Percentiles rank a stretch among this genome's conserved stretches.
These are phyloP conservation scores for Saitoella complicata DNA, from an alignment of 805 yeast genomes.

Conservation along the genomic window DNA sequence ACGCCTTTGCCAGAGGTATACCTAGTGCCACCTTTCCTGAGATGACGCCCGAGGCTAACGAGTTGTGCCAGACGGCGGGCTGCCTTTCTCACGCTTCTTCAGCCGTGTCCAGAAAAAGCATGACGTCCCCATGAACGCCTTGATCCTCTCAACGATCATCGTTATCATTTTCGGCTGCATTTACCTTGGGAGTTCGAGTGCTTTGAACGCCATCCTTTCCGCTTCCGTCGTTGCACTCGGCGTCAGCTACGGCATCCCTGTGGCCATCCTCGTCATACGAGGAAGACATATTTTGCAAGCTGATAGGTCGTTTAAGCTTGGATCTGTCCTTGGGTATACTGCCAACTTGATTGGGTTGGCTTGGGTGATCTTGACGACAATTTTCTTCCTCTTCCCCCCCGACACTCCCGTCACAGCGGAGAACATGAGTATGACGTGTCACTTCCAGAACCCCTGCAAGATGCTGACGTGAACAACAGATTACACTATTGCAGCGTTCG, in stretches of 20 bases:
- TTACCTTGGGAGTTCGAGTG: conserved; percentile 12
- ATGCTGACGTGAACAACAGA: no score
- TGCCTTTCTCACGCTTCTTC: conserved; percentile 41
- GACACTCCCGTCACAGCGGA: conserved; percentile 14
- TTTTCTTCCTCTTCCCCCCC: conserved; percentile 18
- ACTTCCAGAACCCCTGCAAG: no score
- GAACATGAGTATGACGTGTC: no score
- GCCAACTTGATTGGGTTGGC: conserved; percentile 12
- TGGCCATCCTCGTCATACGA: conserved; percentile 9
- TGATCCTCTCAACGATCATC: conserved; percentile 11
- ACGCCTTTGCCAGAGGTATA: conserved; percentile 42
- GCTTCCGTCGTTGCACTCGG: conserved; percentile 14
- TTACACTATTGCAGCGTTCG: no score
- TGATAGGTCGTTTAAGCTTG: neutral
- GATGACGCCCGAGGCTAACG: no score
- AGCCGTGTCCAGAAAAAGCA: conserved; percentile 34
- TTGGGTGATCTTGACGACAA: conserved; percentile 13
- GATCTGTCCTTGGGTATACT: conserved; percentile 3
- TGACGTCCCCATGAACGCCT: conserved; percentile 47
- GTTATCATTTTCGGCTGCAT: conserved; percentile 13
- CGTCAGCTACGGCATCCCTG: conserved; percentile 12
- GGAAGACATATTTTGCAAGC: conserved; percentile 6
- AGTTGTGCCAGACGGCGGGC: conserved; percentile 28
- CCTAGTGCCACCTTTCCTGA: no score
- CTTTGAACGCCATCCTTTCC: conserved; percentile 14